These are phyloP conservation scores for Mangifera indica DNA, from an alignment of 345 rosid genomes.

Conservation along the genomic window DNA sequence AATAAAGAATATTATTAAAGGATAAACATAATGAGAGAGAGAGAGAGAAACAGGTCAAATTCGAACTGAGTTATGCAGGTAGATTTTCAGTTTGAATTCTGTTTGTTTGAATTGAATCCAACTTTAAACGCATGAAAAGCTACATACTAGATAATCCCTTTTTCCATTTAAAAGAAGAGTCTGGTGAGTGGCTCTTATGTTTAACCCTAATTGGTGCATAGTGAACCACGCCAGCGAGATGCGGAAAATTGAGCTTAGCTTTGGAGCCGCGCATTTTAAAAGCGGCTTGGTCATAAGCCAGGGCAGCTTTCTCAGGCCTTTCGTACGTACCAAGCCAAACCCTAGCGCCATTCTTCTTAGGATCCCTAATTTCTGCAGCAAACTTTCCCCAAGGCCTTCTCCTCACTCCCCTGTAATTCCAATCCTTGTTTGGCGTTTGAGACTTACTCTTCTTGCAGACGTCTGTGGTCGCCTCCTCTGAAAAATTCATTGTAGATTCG, in stretches of 20 bases:
- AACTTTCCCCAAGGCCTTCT: constrained; percentile 71
- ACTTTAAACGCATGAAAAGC: not conserved
- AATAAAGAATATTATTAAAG: no score
- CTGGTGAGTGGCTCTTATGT: constrained; percentile 34
- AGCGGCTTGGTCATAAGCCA: constrained; percentile 59
- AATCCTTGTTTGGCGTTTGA: not conserved
- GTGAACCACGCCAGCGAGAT: constrained; percentile 41
- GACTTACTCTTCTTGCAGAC: no score
- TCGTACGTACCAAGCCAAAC: constrained; percentile 73
- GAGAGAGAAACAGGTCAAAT: no score
- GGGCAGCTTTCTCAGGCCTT: constrained; percentile 60
- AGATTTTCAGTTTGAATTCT: no score
- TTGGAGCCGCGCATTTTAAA: constrained; percentile 50
- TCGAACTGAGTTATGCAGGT: no score
- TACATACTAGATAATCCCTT: not conserved
- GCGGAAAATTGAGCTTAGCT: constrained; percentile 61
- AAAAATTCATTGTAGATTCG: not conserved
- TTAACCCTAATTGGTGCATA: constrained; percentile 44
- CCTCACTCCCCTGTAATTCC: constrained; percentile 31
- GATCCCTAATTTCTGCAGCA: constrained; percentile 70
- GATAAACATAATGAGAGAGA: no score
- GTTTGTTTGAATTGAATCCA: no score
- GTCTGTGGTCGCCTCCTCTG: not conserved
- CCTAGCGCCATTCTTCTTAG: constrained; percentile 63
- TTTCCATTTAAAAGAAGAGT: not conserved